Base-by-base conservation (phyloP, 257 asterid species). In the Solanum boliviense region DNA sequence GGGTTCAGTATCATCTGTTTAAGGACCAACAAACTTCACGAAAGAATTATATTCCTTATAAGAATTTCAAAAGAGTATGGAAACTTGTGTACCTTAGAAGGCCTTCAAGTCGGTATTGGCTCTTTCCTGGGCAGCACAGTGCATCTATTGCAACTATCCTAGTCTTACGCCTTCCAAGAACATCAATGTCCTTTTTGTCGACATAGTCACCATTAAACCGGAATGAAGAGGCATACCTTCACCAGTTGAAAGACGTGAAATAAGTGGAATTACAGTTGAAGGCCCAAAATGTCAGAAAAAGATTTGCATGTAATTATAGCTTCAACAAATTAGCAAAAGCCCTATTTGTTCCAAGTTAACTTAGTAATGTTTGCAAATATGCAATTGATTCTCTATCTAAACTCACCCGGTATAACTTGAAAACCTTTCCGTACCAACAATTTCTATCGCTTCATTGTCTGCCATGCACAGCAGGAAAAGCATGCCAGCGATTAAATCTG, bases 131-230 rank as follows among this genome's bases (percentile, higher is more conserved):
- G 60, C 87, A 29, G 91, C 94, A 90, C 25, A 95, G 91, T 7
- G 98, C 99, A 75, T 97, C 99, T n/a, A 97, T 94, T 65, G 98
- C 99, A 87, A 93, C 88, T 67, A 97, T 92, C 93, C 99, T 94
- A 23, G 98, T 95, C 89, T 89, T 93, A 62, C 92, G 95, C 91
- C 99, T 94, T 91, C 92, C 92, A 88, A 91, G 73, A 81, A 91
- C 13, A 60, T 95, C 99, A 6, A 93, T 35, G 39, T 89, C 92
- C 91, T 91, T 95, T 83, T 48, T 68, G 90, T 95, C 99, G 73
- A 88, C 90, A 72, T 90, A 89, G 90, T 91, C 94, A 52, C 98
- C 96, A 48, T 73, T 87, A 86, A 95, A 97, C 62, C 94, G 95
- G 89, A 95, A 97, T 48, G 99, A 93, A 88, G 95, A 91, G 86